phyloP scores from a whole-genome alignment of 805 yeast species.

The Myxozyma kluyveri region DNA sequence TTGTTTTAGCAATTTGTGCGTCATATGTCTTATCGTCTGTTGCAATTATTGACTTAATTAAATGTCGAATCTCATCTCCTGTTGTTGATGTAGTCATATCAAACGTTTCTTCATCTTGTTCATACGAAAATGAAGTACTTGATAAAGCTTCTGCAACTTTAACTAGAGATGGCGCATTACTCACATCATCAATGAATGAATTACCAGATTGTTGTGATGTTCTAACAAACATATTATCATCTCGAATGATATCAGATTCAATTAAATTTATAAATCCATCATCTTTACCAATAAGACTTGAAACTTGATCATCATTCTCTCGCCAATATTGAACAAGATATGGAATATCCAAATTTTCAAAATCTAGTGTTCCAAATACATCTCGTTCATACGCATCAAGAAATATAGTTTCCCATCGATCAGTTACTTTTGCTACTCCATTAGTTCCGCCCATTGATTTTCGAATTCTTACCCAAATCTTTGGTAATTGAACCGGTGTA shows the following conservation, averaged over 20 bases:
- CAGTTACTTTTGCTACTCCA: constrained; percentile 53
- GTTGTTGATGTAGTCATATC: neutral
- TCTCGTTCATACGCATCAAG: constrained; percentile 58
- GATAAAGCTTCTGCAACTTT: constrained; percentile 11
- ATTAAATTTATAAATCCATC: constrained; percentile 7
- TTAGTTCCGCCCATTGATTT: constrained; percentile 58
- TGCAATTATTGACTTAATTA: constrained; percentile 52
- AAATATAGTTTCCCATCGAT: constrained; percentile 66
- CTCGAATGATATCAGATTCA: neutral
- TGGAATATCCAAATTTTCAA: constrained; percentile 48
- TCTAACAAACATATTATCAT: constrained; percentile 44
- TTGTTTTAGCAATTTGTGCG: constrained; percentile 45
- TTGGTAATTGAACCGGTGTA: constrained; percentile 47
- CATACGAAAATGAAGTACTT: constrained; percentile 11
- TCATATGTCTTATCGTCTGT: constrained; percentile 51
- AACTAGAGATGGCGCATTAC: constrained; percentile 8
- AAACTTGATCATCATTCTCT: constrained; percentile 43
- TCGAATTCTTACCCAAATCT: constrained; percentile 68
- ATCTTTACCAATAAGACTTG: constrained; percentile 10
- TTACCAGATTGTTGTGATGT: neutral
- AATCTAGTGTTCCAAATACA: constrained; percentile 40
- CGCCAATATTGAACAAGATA: constrained; percentile 66
- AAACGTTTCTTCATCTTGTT: neutral
- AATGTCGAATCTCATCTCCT: constrained; percentile 23
- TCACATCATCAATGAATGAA: constrained; percentile 23